Evolutionary conservation across 1,139 yeast genomes (phyloP).

Genomic region (Geotrichum macrosporum): DNA sequence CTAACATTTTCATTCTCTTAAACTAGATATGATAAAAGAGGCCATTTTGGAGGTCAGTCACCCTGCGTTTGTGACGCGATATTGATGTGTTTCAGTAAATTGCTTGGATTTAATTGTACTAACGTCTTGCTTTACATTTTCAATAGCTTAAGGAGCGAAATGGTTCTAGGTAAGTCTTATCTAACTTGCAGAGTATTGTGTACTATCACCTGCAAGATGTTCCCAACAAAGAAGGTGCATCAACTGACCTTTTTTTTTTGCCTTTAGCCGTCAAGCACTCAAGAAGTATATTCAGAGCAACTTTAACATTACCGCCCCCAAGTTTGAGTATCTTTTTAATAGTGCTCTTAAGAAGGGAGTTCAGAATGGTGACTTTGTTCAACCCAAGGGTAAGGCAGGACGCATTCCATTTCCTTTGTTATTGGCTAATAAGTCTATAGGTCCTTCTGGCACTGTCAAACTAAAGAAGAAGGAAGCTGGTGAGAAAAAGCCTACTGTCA

Average conservation of each 20-base stretch:
- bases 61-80: conserved; percentile 2
- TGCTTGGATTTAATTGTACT: conserved; percentile 3
- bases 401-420: neutral
- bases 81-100: too few species aligned
- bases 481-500: conserved; percentile 26
- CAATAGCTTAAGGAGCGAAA: conserved; percentile 64
- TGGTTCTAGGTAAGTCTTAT: conserved; percentile 57
- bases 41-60: conserved; percentile 50
- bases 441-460: conserved; percentile 70
- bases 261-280: conserved; percentile 59
- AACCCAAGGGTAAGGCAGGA: conserved; percentile 66
- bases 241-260: conserved; percentile 15
- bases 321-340: conserved; percentile 75
- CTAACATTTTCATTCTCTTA: neutral
- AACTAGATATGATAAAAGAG: conserved; percentile 65
- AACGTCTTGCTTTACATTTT: neutral
- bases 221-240: neutral
- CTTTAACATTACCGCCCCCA: conserved; percentile 54
- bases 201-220: neutral
- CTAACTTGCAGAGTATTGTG: conserved; percentile 4
- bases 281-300: conserved; percentile 67
- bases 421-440: conserved; percentile 1
- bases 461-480: conserved; percentile 45
- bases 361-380: conserved; percentile 66
- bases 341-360: conserved; percentile 79